Conservation (phyloP, 192 early-diverging fungal genomes). For the Glomus cerebriforme region DNA sequence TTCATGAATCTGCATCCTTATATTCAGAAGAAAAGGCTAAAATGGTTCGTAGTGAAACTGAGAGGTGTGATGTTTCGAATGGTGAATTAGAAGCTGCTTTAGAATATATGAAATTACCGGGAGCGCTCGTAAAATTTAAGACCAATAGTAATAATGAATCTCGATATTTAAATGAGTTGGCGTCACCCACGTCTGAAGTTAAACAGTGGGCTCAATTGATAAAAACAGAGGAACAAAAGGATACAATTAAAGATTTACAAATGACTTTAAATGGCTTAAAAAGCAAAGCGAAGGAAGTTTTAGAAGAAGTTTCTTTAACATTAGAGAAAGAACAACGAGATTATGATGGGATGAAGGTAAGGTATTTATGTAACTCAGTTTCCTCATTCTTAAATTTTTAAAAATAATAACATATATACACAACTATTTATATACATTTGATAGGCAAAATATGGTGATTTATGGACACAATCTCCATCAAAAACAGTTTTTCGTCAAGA, state of each 20-base stretch:
- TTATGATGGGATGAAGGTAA: slow-evolving; percentile 74
- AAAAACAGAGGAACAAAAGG: slow-evolving; percentile 50
- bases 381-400: background rate
- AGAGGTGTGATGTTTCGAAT: slow-evolving; percentile 78
- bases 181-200: slow-evolving; percentile 60
- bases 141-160: slow-evolving; percentile 43
- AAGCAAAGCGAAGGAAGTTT: slow-evolving; percentile 57
- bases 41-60: slow-evolving; percentile 79
- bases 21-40: slow-evolving; percentile 98
- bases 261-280: slow-evolving; percentile 68
- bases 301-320: slow-evolving; percentile 65
- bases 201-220: slow-evolving; percentile 64
- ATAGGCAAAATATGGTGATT: slow-evolving; percentile 74
- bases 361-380: background rate
- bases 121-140: slow-evolving; percentile 77
- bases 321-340: slow-evolving; percentile 89
- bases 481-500: slow-evolving; percentile 79
- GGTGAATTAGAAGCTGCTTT: slow-evolving; percentile 81
- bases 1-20: slow-evolving; percentile 89
- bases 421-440: too few relatives aligned
- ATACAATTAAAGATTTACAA: slow-evolving; percentile 58
- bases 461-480: slow-evolving; percentile 82
- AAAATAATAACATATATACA: background rate
- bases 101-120: slow-evolving; percentile 85
- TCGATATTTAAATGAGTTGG: slow-evolving; percentile 51